Evolutionary conservation across 139 green algal genomes (phyloP).

Genomic region (Deuterostichococcus epilithicus): DNA sequence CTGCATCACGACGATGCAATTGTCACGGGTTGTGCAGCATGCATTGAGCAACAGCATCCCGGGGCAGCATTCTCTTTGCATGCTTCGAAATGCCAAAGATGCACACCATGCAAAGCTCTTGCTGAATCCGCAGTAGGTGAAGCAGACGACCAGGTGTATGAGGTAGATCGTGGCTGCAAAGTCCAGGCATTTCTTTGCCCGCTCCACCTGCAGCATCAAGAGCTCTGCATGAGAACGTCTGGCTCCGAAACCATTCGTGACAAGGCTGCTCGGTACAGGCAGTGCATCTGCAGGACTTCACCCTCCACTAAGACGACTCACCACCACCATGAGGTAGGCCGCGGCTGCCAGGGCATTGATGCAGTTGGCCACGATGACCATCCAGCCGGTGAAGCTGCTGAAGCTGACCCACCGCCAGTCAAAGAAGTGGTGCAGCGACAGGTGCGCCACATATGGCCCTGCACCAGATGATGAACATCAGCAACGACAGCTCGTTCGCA

Average conservation of each 20-base stretch:
- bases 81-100: neutral
- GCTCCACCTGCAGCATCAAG: constrained; percentile 60
- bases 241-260: neutral
- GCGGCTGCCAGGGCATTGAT: constrained; percentile 48
- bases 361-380: constrained; percentile 47
- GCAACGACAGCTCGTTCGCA: too few relatives aligned
- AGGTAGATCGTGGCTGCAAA: constrained; percentile 83
- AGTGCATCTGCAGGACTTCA: neutral
- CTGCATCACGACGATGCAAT: constrained; percentile 31
- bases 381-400: constrained; percentile 46
- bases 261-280: neutral
- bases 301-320: constrained; percentile 7
- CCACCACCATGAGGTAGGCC: constrained; percentile 48
- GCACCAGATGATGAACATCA: constrained; percentile 11
- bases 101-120: constrained; percentile 63
- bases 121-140: constrained; percentile 58
- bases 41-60: neutral
- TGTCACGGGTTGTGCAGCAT: neutral
- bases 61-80: neutral
- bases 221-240: neutral
- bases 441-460: constrained; percentile 47
- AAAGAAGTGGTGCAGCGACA: constrained; percentile 62
- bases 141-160: constrained; percentile 67
- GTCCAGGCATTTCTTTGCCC: constrained; percentile 95
- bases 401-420: constrained; percentile 47